Evolutionary conservation across 495 filamentous ascomycete genomes (phyloP).

Genomic region (Aspergillus avenaceus): DNA sequence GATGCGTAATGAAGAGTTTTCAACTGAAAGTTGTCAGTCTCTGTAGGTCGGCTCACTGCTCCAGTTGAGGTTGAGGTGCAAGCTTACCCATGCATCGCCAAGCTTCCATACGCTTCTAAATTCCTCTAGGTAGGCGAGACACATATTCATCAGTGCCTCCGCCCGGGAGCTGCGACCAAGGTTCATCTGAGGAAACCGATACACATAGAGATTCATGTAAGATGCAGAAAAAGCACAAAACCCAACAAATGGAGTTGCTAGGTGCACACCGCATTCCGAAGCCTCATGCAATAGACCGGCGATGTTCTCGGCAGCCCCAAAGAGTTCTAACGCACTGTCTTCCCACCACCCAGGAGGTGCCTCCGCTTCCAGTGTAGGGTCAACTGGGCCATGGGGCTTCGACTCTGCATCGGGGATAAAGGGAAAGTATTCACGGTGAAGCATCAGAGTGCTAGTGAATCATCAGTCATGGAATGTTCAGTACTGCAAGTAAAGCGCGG

Average conservation of each 20-base stretch:
- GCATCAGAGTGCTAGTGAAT: conserved; percentile 12
- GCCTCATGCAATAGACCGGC: conserved; percentile 16
- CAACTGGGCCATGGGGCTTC: conserved; percentile 15
- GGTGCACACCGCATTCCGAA: conserved; percentile 11
- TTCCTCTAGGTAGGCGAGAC: conserved; percentile 17
- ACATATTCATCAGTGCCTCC: conserved; percentile 12
- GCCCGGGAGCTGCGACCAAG: conserved; percentile 14
- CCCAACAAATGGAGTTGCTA: conserved; percentile 20
- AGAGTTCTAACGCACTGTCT: conserved; percentile 16
- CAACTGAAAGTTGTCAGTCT: too few relatives aligned
- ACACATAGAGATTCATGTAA: conserved; percentile 22
- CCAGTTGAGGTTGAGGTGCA: too few relatives aligned
- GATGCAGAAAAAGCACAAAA: conserved; percentile 26
- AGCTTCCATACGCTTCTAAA: conserved; percentile 19
- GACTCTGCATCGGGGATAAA: conserved; percentile 16
- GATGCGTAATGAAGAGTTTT: conserved; percentile 17
- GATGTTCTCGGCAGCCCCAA: conserved; percentile 14
- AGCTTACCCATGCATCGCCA: conserved; percentile 19
- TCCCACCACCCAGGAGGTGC: conserved; percentile 21
- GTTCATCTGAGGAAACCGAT: conserved; percentile 21
- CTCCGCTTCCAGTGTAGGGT: conserved; percentile 16
- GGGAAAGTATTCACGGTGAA: conserved; percentile 23
- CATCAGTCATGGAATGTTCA: neutral
- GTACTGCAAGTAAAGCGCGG: too few relatives aligned
- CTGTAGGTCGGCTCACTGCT: too few relatives aligned